A percentile compares a stretch with the other conserved stretches of the same genome.
Evolutionary conservation across 768 basidiomycete genomes (phyloP).

Genomic region (Dictyophora rubrovolvata): DNA sequence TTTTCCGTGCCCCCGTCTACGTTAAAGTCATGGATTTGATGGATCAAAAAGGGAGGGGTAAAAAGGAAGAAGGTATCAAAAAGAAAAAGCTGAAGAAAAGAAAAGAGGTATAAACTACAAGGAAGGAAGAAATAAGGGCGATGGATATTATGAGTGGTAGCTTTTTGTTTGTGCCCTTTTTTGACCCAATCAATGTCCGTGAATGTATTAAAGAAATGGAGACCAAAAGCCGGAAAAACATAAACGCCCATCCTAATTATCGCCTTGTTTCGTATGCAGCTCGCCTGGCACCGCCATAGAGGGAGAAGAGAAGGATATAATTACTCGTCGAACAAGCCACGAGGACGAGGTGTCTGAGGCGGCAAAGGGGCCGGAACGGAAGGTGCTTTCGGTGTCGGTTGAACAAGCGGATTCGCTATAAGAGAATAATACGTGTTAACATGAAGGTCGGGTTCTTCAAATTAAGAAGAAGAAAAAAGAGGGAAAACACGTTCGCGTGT

Average conservation of each 20-base stretch:
- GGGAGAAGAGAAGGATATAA: no score
- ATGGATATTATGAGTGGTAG: not conserved
- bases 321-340: conserved; percentile 8
- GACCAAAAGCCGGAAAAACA: not conserved
- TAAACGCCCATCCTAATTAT: not conserved
- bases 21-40: no score
- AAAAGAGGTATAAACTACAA: not conserved
- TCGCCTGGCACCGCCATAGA: not conserved
- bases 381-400: conserved; percentile 5
- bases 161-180: not conserved
- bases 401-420: conserved; percentile 7
- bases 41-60: not conserved
- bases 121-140: no score
- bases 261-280: not conserved
- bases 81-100: not conserved
- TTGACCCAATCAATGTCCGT: not conserved
- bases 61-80: not conserved
- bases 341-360: conserved; percentile 8
- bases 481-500: not conserved
- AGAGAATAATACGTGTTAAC: not conserved
- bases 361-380: conserved; percentile 11
- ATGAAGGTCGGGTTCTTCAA: not conserved
- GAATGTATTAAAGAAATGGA: not conserved
- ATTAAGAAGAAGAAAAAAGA: not conserved
- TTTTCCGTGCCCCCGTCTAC: no score